Base-by-base conservation (phyloP, 768 basidiomycete genomes). In the Lepiota brunneoincarnata region DNA sequence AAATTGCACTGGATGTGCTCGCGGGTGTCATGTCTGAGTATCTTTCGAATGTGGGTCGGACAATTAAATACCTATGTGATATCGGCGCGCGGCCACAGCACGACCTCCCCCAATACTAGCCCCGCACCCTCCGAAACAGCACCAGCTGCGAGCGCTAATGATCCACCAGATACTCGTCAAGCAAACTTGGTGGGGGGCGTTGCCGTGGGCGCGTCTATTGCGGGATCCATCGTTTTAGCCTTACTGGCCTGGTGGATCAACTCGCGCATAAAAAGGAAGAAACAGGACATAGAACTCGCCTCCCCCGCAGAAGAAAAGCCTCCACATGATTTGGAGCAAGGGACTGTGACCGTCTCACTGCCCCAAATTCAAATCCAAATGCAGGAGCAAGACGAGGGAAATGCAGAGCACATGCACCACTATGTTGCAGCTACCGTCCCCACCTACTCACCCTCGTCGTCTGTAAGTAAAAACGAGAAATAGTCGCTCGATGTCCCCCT, bases 41-140 rank as follows among this genome's bases (percentile, higher is more conserved):
- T 68, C 64, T 98, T 4, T 66, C 81, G 18, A 96, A 94, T 63
- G 83, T 98, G 39, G 96, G 96, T 2, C 78, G 86, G 42, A 95
- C 92, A 11, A 83, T 98, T 48, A 79, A 86, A 51, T 90, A 87
- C 62, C 71, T 93, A 54, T 77, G 80, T 39, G 94, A 98, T 68
- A 91, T 18, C 45, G 9, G n/a, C 11, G 1, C 6, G 18, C 28
- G 3, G 11, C 4, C 18, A 17, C 4, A 46, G 31, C 15, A 4
- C 31, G 24, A 31, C 26, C 11, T 26, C 26, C 2, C 17, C 42
- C 20, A 36, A 6, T 14, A 24, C 35, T 26, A 38, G 6, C 26
- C 12, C 51, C 6, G 18, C 7, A 18, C n/a, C 38, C 38, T 24
- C 38, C 6, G 15, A 31, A 7, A 38, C 38, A 7, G 26, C 26